phyloP scores from a whole-genome alignment of 169 alveolate genomes.

The Theileria parva region DNA sequence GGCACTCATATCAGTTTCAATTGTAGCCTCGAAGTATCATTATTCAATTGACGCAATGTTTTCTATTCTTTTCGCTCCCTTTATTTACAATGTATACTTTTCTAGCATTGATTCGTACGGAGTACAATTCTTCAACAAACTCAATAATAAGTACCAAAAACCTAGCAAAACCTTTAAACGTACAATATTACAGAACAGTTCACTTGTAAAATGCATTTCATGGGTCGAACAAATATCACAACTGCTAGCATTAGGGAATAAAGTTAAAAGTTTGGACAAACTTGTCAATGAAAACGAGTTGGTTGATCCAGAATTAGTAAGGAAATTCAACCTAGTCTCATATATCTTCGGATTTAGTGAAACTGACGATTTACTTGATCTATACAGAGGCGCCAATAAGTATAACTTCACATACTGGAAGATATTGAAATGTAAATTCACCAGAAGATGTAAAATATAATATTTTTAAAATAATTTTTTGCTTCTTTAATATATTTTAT shows the following conservation, averaged over 20 bases:
- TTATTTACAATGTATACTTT: conserved; percentile 33
- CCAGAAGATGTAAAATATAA: neutral
- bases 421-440: neutral
- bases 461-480: neutral
- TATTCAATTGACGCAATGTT: conserved; percentile 75
- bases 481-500: neutral
- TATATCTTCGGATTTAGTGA: neutral
- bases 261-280: neutral
- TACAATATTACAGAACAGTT: neutral
- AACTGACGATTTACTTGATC: neutral
- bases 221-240: neutral
- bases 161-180: neutral
- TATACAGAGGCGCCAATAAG: conserved; percentile 10
- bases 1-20: conserved; percentile 16
- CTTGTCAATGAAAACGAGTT: neutral
- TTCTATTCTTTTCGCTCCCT: conserved; percentile 56
- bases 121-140: neutral
- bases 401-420: conserved; percentile 8
- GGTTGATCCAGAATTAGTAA: neutral
- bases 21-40: conserved; percentile 68
- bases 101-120: conserved; percentile 8
- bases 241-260: neutral
- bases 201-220: neutral
- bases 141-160: neutral
- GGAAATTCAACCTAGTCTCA: neutral